Evolutionary conservation across 805 yeast genomes (phyloP), one percentile per base, ranked within the genome.

Genomic region (Yarrowia divulgata): DNA sequence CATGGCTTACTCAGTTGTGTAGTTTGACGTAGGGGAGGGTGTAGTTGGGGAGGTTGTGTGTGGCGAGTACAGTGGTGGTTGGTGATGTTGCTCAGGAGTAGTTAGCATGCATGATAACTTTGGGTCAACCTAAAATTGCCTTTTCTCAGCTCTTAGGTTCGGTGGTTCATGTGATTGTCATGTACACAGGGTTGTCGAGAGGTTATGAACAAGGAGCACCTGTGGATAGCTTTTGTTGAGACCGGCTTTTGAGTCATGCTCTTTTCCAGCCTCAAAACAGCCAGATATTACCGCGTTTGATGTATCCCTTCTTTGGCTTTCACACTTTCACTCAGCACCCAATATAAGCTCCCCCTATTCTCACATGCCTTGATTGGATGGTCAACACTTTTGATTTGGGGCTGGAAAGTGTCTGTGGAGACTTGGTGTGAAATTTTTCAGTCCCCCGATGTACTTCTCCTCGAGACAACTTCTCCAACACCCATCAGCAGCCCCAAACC

Each of bases 1-100:
- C 66, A 60, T 60, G 60, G 57, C 40, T 19, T 29, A 19, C 23
- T 34, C 23, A 35, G 42, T n/a, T n/a, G 42, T 18, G 42, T 34
- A 23, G 29, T 23, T n/a, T 23, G 29, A 4, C 4, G 29, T 23
- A 23, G 29, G 29, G 29, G 29, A 4, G 4, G 29, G 42, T n/a
- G 18, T n/a, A 0, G 39, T 43, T 18, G 19, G 29, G 49, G 13
- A 5, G 49, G 18, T 45, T 45, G 49, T 19, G 6, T 19, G 49
- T 45, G 43, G 43, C 13, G 13, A 13, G 12, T 13, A 40, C 6
- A 14, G 13, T 10, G 18, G 40, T 8, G 12, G 12, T n/a, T 54
- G 58, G 58, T 54, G 60, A 54, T 54, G 45, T 54, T 57, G 64
- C 49, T 57, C 64, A 57, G 64, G 64, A 57, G 64, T 42, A 43